Evolutionary conservation across 768 basidiomycete genomes (phyloP).

Genomic region (Podaxis sp.): DNA sequence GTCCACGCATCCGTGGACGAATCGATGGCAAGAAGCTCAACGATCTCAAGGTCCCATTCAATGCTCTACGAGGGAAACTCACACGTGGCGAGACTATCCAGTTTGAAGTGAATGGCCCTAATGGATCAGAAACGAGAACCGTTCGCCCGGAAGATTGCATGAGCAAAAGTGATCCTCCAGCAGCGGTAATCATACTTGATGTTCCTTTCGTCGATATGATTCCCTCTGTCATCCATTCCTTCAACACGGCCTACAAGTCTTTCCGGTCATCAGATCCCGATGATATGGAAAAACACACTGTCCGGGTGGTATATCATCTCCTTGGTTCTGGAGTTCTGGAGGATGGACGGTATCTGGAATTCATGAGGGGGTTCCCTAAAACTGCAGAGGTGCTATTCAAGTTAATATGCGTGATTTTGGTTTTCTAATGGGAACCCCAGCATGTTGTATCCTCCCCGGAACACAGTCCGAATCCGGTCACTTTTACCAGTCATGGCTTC

Average conservation of each 20-base stretch:
- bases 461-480: constrained; percentile 60
- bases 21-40: constrained; percentile 70
- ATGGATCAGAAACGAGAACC: constrained; percentile 39
- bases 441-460: constrained; percentile 74
- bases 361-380: constrained; percentile 69
- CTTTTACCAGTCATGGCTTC: constrained; percentile 72
- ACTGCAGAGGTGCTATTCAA: constrained; percentile 50
- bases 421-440: constrained; percentile 35
- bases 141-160: constrained; percentile 64
- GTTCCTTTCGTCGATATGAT: constrained; percentile 64
- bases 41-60: constrained; percentile 60
- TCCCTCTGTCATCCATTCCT: constrained; percentile 46
- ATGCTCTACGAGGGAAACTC: constrained; percentile 59
- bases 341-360: constrained; percentile 64
- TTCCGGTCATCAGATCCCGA: constrained; percentile 45
- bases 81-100: constrained; percentile 65
- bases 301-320: constrained; percentile 63
- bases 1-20: constrained; percentile 59
- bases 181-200: constrained; percentile 67
- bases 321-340: constrained; percentile 71
- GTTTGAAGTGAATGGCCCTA: constrained; percentile 43
- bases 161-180: constrained; percentile 49
- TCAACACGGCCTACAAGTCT: constrained; percentile 49
- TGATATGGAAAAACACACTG: constrained; percentile 38
- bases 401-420: not conserved